Percentiles rank a stretch among this genome's conserved stretches.
These are phyloP conservation scores for Pythium monospermum DNA, from an alignment of 352 stramenopile species.

Conservation along the genomic window DNA sequence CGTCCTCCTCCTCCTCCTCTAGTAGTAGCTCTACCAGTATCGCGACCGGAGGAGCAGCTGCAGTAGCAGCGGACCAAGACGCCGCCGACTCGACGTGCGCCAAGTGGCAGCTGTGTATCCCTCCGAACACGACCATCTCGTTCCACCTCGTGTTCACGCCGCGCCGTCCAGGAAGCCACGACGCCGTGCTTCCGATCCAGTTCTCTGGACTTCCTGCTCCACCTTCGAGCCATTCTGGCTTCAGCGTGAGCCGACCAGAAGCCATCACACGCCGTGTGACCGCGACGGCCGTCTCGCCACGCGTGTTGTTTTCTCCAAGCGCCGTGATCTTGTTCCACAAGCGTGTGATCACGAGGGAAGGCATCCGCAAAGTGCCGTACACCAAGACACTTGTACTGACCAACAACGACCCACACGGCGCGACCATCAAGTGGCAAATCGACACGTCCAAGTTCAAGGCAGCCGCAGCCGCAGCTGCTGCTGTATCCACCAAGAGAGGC, in stretches of 20 bases:
- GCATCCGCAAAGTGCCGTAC: slow-evolving; percentile 84
- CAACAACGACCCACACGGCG: slow-evolving; percentile 46
- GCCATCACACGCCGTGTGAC: slow-evolving; percentile 40
- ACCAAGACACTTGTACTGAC: slow-evolving; percentile 72
- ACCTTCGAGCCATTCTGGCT: not conserved
- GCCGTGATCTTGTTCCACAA: slow-evolving; percentile 78
- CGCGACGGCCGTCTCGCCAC: slow-evolving; percentile 49
- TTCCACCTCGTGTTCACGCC: slow-evolving; percentile 80
- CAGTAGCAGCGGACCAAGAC: not conserved
- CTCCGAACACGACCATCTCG: slow-evolving; percentile 55
- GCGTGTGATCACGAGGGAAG: slow-evolving; percentile 82
- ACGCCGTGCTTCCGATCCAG: slow-evolving; percentile 68
- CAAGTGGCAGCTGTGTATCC: slow-evolving; percentile 73
- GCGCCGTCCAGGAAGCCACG: slow-evolving; percentile 28
- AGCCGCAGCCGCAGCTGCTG: slow-evolving; percentile 6
- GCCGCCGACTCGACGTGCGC: slow-evolving; percentile 25
- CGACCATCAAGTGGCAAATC: slow-evolving; percentile 72
- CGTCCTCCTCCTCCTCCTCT: not conserved
- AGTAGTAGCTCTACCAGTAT: too few species aligned
- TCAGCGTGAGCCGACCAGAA: slow-evolving; percentile 18
- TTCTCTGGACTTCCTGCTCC: slow-evolving; percentile 45
- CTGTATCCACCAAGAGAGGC: slow-evolving; percentile 20
- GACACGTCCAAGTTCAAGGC: slow-evolving; percentile 47
- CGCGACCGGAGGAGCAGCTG: not conserved
- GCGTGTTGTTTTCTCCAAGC: slow-evolving; percentile 61